Evolutionary conservation across 495 filamentous ascomycete genomes (phyloP), one percentile per base, ranked within the genome.

Genomic region (Polyplosphaeria fusca): DNA sequence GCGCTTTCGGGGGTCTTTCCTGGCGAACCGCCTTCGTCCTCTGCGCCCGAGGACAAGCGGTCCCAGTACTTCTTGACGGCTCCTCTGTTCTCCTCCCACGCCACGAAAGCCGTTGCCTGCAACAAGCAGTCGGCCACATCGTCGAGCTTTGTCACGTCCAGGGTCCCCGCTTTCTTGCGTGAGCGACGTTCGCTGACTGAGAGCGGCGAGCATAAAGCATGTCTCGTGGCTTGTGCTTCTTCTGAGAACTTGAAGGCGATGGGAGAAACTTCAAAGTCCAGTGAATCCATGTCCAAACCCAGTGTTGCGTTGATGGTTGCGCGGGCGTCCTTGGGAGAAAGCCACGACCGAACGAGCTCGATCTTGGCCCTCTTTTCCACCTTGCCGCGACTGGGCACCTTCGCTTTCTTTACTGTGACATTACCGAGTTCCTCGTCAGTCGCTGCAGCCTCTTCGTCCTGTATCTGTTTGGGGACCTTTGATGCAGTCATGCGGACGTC

Each of bases 121-220:
- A 96, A 65, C 26, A 96, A 70, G 69, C 86, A 88, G 79, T 97
- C 92, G 4, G 90, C 87, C 58, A 97, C 73, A 76, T 97, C 92
- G 74, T 97, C 92, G 60, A 95, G 64, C 69, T 97, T 97, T 18
- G 68, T 89, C 20, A 18, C 47, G 64, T 73, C 44, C 24, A 28
- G 28, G 12, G n/a, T 42, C 37, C 43, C 38, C n/a, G 18, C 40
- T n/a, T 40, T 52, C 38, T n/a, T 47, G 18, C 32, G 19, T 23
- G 32, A 50, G 23, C 30, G 39, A 16, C 43, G 53, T 47, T 25
- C 39, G 4, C 44, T 30, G 2, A 7, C 2, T 24, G 28, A 16
- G 2, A 19, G 23, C 12, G 47, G 48, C 4, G 41, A 14, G 28
- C 50, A 57, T 12, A 65, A 26, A 9, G 39, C 30, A 20, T 48